These are phyloP conservation scores for Penicillium nordicum DNA, from an alignment of 2,329 filamentous ascomycete species.

Conservation along the genomic window DNA sequence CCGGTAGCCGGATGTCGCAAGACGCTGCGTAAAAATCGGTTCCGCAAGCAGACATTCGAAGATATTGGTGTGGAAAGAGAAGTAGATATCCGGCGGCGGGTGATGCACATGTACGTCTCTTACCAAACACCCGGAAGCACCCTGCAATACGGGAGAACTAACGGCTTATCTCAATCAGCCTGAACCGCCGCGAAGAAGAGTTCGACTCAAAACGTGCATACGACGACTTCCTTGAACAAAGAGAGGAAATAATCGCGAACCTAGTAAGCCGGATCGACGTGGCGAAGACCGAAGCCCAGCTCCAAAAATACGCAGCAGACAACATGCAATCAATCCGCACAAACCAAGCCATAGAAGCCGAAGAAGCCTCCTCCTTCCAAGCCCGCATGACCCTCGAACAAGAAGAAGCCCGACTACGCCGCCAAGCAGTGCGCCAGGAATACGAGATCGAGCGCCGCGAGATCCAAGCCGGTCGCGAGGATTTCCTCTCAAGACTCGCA, in stretches of 20 bases:
- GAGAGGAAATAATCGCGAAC: constrained; percentile 87
- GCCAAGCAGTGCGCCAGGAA: constrained; percentile 62
- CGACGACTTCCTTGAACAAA: constrained; percentile 92
- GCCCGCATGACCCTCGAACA: constrained; percentile 56
- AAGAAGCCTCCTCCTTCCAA: constrained; percentile 48
- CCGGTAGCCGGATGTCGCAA: constrained; percentile 84
- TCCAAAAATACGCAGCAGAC: constrained; percentile 69
- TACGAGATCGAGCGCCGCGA: constrained; percentile 67
- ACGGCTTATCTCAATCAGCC: constrained; percentile 50
- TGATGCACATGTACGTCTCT: constrained; percentile 55
- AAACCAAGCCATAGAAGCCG: constrained; percentile 48
- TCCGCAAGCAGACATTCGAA: constrained; percentile 83
- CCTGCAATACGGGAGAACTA: not conserved
- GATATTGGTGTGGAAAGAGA: constrained; percentile 87
- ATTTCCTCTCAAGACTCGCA: constrained; percentile 68
- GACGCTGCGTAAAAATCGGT: constrained; percentile 79
- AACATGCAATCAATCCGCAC: constrained; percentile 60
- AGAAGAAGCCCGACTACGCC: constrained; percentile 61
- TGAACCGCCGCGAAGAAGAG: constrained; percentile 87
- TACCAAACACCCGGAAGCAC: not conserved
- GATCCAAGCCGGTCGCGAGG: constrained; percentile 61
- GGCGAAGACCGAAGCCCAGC: constrained; percentile 57
- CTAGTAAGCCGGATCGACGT: constrained; percentile 70
- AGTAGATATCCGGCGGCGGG: constrained; percentile 81
- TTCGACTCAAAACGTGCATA: constrained; percentile 80